Evolutionary conservation across 1,284 basidiomycete genomes (phyloP).

Genomic region (Tylopilus microsporus): DNA sequence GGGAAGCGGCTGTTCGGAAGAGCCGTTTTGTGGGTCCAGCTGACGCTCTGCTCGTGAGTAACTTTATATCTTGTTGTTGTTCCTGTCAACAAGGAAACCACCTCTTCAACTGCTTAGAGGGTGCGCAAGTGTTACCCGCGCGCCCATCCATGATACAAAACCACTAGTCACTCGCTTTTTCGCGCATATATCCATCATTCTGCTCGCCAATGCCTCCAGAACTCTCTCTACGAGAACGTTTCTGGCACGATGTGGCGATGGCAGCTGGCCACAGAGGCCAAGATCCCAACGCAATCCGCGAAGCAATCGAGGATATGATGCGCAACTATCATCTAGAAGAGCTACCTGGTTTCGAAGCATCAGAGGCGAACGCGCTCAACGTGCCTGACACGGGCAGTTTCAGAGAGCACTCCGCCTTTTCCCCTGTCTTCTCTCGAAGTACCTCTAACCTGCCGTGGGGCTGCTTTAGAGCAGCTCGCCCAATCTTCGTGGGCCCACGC

Average conservation of each 20-base stretch:
- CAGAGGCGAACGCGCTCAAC: background rate
- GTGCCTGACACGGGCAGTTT: conserved; percentile 17
- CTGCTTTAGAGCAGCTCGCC: conserved; percentile 8
- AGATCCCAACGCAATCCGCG: conserved; percentile 16
- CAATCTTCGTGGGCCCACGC: conserved; percentile 17
- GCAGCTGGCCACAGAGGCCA: conserved; percentile 6
- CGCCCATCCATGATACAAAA: background rate
- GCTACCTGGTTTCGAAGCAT: conserved; percentile 18
- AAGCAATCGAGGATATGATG: conserved; percentile 24
- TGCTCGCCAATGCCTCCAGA: conserved; percentile 13
- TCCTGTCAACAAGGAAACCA: background rate
- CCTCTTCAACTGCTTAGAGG: background rate
- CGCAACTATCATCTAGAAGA: conserved; percentile 23
- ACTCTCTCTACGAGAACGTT: conserved; percentile 19
- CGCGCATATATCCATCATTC: conserved; percentile 6
- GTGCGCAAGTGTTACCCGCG: conserved; percentile 9
- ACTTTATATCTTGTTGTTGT: conserved; percentile 1
- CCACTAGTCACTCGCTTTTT: background rate
- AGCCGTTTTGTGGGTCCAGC: conserved; percentile 21
- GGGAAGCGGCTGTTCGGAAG: conserved; percentile 10
- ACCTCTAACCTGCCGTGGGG: background rate
- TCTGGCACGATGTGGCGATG: conserved; percentile 23
- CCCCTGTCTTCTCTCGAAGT: conserved; percentile 19
- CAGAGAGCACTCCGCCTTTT: conserved; percentile 18
- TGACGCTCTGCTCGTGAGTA: conserved; percentile 1